Base-by-base conservation (phyloP, 2,329 filamentous ascomycete species). In the Pseudovirgaria hyperparasitica region DNA sequence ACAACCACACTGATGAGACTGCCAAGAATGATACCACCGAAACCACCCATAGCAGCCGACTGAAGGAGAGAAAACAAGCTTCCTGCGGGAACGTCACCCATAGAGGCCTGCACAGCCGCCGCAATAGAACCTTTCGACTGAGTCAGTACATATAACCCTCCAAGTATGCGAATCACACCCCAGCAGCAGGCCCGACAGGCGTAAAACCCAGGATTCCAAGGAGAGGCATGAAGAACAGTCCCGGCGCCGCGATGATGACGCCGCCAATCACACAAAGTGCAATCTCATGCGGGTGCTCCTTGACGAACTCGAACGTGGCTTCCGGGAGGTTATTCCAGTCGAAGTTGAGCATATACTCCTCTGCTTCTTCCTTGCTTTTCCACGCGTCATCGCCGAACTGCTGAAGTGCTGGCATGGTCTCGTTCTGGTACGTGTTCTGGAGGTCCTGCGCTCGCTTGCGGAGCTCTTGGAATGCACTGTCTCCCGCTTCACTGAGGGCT, bases 1-100 rank as follows among this genome's bases (percentile, higher is more conserved):
- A n/a, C n/a, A n/a, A n/a, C n/a, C n/a, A n/a, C n/a, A n/a, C n/a
- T n/a, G n/a, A n/a, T n/a, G n/a, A n/a, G n/a, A n/a, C n/a, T n/a
- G n/a, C n/a, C 38, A 16, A 39, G 43, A 27, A 39, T 26, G 16
- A 37, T 31, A 5, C 34, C 44, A 5, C 48, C 46, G 20, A 42
- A 49, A 4, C 47, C 48, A 4, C 45, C 45, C 48, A 50, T 51
- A 4, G 42, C 43, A 7, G 45, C 48, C 23, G 46, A 50, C 26
- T 49, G 42, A 4, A 41, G 21, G 9, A 34, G 40, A 1, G 48
- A 45, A 18, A 40, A 45, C 6, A 40, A 5, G 5, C 41, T 38
- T 5, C 39, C 35, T 12, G 45, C 39, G 6, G 44, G 34, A 2
- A 46, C 40, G n/a, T 26, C 23, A 7, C 37, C 30, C 9, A 41